Evolutionary conservation across 2,329 filamentous ascomycete genomes (phyloP).

Genomic region (Coniella lustricola): DNA sequence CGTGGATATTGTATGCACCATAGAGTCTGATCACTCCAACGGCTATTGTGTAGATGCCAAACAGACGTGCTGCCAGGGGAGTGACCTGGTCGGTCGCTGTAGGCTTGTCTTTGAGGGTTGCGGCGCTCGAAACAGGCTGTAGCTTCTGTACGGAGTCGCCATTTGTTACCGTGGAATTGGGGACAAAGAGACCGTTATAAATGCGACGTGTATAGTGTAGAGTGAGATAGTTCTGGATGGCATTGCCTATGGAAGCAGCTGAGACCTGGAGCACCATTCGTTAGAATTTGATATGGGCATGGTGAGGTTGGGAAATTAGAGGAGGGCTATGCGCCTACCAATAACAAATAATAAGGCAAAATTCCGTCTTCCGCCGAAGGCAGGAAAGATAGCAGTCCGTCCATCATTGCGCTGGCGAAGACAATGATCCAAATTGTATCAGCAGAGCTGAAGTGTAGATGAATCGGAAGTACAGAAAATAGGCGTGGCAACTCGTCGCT

Average conservation of each 20-base stretch:
- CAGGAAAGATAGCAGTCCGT: constrained; percentile 34
- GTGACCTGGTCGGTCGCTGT: constrained; percentile 57
- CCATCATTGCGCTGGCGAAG: constrained; percentile 30
- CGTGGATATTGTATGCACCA: constrained; percentile 72
- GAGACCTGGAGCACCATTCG: constrained; percentile 54
- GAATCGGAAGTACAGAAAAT: too few relatives aligned
- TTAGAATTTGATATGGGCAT: not conserved
- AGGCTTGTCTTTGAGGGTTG: constrained; percentile 36
- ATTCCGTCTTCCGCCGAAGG: constrained; percentile 46
- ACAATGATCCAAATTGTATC: not conserved
- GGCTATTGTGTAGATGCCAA: constrained; percentile 83
- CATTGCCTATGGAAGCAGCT: constrained; percentile 75
- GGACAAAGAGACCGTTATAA: constrained; percentile 62
- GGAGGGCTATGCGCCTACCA: constrained; percentile 30
- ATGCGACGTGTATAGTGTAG: constrained; percentile 78
- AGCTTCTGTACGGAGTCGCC: constrained; percentile 37
- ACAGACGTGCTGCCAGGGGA: constrained; percentile 68
- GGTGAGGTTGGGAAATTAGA: constrained; percentile 18
- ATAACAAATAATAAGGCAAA: constrained; percentile 52
- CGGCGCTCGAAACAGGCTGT: constrained; percentile 41
- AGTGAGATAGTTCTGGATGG: constrained; percentile 74
- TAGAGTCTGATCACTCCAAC: constrained; percentile 72
- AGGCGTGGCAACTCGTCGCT: too few relatives aligned
- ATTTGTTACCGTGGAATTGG: constrained; percentile 38
- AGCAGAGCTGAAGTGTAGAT: too few relatives aligned